These are phyloP conservation scores for Amyloporia xantha DNA, from an alignment of 768 basidiomycete species.

Conservation along the genomic window DNA sequence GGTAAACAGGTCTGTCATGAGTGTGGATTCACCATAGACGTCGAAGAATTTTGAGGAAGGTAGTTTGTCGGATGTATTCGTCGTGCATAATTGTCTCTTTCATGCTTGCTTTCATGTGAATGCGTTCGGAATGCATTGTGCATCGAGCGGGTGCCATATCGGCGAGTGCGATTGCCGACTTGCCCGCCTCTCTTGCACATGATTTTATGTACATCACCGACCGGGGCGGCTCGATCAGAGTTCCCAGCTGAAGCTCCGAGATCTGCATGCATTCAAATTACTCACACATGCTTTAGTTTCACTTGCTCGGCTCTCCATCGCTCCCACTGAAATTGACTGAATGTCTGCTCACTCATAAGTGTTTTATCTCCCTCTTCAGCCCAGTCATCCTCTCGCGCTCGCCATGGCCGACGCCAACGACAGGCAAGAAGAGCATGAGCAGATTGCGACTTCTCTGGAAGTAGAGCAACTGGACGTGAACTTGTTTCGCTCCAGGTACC, in stretches of 20 bases:
- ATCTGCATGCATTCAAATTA: too few relatives aligned
- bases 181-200: too few relatives aligned
- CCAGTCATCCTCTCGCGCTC: neutral
- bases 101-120: neutral
- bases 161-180: too few relatives aligned
- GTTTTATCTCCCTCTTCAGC: too few relatives aligned
- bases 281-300: too few relatives aligned
- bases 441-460: slow-evolving; percentile 68
- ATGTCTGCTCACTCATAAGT: too few relatives aligned
- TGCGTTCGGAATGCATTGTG: neutral
- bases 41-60: slow-evolving; percentile 61
- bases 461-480: slow-evolving; percentile 74
- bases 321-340: too few relatives aligned
- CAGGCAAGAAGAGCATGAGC: slow-evolving; percentile 54
- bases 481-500: slow-evolving; percentile 70
- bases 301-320: too few relatives aligned
- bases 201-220: too few relatives aligned
- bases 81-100: neutral
- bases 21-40: slow-evolving; percentile 89
- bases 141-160: neutral
- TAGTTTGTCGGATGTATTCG: neutral
- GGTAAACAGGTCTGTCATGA: slow-evolving; percentile 74
- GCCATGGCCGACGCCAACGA: slow-evolving; percentile 28
- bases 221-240: too few relatives aligned
- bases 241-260: too few relatives aligned